Evolutionary conservation across 1,139 yeast species (phyloP).

Genomic region (Taiozyma sp.): DNA sequence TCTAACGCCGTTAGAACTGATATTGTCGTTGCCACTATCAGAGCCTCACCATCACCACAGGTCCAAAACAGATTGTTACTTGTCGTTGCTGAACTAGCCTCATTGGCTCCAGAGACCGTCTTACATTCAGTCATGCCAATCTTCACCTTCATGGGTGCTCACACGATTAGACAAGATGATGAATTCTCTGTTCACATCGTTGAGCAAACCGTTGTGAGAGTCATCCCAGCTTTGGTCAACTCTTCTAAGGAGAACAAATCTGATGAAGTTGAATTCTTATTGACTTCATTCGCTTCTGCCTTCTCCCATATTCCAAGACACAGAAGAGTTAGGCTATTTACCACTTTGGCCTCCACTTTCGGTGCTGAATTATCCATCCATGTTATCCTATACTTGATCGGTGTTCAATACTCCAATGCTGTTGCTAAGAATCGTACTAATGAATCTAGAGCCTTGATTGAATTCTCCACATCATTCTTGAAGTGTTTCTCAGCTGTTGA

Average conservation of each 20-base stretch:
- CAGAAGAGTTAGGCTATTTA: slow-evolving; percentile 81
- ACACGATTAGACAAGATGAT: slow-evolving; percentile 93
- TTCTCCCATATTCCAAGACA: slow-evolving; percentile 95
- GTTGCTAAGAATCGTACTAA: slow-evolving; percentile 50
- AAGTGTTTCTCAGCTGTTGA: slow-evolving; percentile 63
- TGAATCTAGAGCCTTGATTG: slow-evolving; percentile 64
- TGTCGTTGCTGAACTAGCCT: slow-evolving; percentile 83
- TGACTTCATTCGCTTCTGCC: slow-evolving; percentile 89
- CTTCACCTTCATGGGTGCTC: slow-evolving; percentile 98
- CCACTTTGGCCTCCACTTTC: slow-evolving; percentile 72
- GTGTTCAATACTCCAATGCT: slow-evolving; percentile 66
- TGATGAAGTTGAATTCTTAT: slow-evolving; percentile 76
- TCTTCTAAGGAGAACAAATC: slow-evolving; percentile 45
- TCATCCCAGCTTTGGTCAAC: slow-evolving; percentile 83
- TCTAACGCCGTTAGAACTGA: slow-evolving; percentile 82
- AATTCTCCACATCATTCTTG: slow-evolving; percentile 67
- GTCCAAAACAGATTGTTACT: slow-evolving; percentile 84
- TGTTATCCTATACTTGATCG: slow-evolving; percentile 70
- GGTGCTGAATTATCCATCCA: slow-evolving; percentile 69
- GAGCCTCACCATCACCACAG: slow-evolving; percentile 89
- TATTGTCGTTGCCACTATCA: slow-evolving; percentile 82
- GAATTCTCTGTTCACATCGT: slow-evolving; percentile 91
- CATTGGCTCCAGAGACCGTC: slow-evolving; percentile 85
- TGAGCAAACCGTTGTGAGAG: slow-evolving; percentile 86
- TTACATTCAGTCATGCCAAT: slow-evolving; percentile 98